Evolutionary conservation across 176 grass and related monocot genomes (phyloP).

Genomic region (Urochloa ruziziensis): DNA sequence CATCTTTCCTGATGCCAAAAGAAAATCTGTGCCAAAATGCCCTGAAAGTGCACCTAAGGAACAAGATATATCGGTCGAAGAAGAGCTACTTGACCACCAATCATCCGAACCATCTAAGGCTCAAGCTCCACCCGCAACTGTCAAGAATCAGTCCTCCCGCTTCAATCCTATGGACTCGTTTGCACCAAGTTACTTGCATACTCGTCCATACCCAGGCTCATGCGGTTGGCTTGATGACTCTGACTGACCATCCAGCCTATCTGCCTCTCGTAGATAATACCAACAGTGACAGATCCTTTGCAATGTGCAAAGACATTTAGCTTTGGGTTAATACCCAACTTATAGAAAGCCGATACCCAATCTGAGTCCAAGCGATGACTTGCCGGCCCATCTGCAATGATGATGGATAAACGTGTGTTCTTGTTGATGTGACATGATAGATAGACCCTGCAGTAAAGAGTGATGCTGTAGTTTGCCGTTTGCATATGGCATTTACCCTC

Average conservation of each 20-base stretch:
- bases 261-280: not conserved
- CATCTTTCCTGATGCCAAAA: slow-evolving; percentile 50
- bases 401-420: not conserved
- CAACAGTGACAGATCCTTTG: not conserved
- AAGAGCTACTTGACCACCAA: not conserved
- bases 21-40: not conserved
- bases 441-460: not conserved
- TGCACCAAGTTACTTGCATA: slow-evolving; percentile 30
- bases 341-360: not conserved
- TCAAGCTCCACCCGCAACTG: not conserved
- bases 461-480: not conserved
- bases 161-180: slow-evolving; percentile 30
- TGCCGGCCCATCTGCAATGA: not conserved
- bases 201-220: slow-evolving; percentile 33
- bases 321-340: not conserved
- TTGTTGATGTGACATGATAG: not conserved
- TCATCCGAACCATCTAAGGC: not conserved
- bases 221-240: slow-evolving; percentile 50
- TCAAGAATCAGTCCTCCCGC: not conserved
- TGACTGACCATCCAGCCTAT: slow-evolving; percentile 1
- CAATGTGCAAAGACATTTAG: not conserved
- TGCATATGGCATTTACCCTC: too few species aligned
- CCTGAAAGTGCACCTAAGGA: not conserved
- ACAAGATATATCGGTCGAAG: not conserved
- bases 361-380: not conserved